Conservation (phyloP, 768 basidiomycete genomes). For the Rhizopogon roseolus region DNA sequence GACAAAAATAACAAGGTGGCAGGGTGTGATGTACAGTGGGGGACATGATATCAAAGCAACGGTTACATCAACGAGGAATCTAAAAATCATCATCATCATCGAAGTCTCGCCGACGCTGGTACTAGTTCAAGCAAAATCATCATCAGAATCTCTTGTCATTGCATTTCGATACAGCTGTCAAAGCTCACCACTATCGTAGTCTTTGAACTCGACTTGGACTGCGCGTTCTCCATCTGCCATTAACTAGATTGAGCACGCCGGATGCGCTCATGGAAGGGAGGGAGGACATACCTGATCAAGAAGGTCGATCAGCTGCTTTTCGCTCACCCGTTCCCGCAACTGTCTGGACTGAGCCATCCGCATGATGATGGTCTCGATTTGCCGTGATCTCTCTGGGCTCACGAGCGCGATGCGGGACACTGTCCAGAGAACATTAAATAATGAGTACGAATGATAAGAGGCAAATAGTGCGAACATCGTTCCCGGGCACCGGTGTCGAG, state of each 20-base stretch:
- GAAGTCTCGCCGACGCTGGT: slow-evolving; percentile 59
- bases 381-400: slow-evolving; percentile 72
- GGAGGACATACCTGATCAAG: slow-evolving; percentile 68
- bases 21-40: background rate
- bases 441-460: background rate
- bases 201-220: slow-evolving; percentile 43
- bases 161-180: background rate
- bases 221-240: slow-evolving; percentile 49
- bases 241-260: background rate
- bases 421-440: slow-evolving; percentile 20
- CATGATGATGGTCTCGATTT: slow-evolving; percentile 74
- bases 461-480: slow-evolving; percentile 46
- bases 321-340: slow-evolving; percentile 68
- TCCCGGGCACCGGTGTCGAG: slow-evolving; percentile 77
- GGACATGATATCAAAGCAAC: background rate
- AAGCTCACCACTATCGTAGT: slow-evolving; percentile 52
- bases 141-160: slow-evolving; percentile 3
- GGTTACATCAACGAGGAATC: background rate
- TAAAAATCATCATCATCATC: slow-evolving; percentile 63
- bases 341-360: slow-evolving; percentile 85
- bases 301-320: slow-evolving; percentile 78
- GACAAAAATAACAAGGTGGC: background rate
- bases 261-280: background rate
- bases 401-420: slow-evolving; percentile 88
- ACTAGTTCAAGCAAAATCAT: slow-evolving; percentile 30